Conservation (phyloP, 208 protist genomes). For the Trypanosoma brucei region DNA sequence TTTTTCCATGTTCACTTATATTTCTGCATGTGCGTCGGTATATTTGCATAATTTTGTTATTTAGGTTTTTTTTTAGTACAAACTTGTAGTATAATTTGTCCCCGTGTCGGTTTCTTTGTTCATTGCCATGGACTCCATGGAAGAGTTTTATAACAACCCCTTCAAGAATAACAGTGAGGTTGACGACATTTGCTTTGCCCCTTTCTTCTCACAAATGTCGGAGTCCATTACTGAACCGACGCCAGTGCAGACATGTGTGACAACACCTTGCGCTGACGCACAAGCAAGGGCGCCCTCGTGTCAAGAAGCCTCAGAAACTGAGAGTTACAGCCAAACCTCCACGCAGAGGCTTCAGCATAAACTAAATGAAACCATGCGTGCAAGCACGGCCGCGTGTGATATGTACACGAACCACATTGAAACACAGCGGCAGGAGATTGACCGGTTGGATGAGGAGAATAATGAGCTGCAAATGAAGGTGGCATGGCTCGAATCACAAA, state of each 20-base stretch:
- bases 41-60: no score
- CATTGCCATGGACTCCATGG: conserved; percentile 7
- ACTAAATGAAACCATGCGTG: conserved; percentile 19
- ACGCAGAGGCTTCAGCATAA: conserved; percentile 14
- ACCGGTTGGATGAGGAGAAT: conserved; percentile 43
- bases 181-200: conserved; percentile 47
- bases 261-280: background rate
- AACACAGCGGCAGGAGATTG: conserved; percentile 43
- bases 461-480: conserved; percentile 32
- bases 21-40: no score
- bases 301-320: background rate
- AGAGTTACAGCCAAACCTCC: conserved; percentile 5
- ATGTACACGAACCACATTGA: conserved; percentile 45
- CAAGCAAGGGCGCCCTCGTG: background rate
- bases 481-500: conserved; percentile 41
- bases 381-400: conserved; percentile 21
- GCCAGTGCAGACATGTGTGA: background rate
- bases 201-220: background rate
- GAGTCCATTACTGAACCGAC: background rate
- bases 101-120: no score
- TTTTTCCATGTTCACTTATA: no score
- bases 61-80: no score
- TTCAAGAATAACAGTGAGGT: conserved; percentile 41
- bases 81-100: no score
- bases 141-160: conserved; percentile 62